A percentile compares a stretch with the other conserved stretches of the same genome.
phyloP scores from a whole-genome alignment of 176 grass and related monocot species.

The Typha latifolia region DNA sequence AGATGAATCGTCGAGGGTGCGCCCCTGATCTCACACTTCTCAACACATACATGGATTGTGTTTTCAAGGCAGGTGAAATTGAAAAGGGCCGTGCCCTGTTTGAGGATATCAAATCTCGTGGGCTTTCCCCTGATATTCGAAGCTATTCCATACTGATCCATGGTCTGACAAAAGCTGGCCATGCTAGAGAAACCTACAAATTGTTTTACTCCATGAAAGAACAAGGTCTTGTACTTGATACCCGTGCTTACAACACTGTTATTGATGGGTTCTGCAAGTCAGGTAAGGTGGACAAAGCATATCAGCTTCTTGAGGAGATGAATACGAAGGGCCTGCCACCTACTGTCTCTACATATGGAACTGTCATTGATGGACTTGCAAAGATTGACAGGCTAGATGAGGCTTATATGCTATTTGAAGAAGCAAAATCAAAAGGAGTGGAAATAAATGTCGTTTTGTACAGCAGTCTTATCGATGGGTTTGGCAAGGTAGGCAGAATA shows the following conservation, averaged over 20 bases:
- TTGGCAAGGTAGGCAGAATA: constrained; percentile 91
- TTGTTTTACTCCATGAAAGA: constrained; percentile 92
- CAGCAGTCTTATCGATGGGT: constrained; percentile 90
- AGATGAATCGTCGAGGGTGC: constrained; percentile 59
- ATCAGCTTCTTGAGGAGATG: constrained; percentile 91
- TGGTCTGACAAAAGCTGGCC: constrained; percentile 84
- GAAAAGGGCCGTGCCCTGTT: constrained; percentile 70
- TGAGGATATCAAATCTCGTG: constrained; percentile 55
- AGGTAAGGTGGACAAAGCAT: constrained; percentile 83
- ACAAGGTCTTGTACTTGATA: constrained; percentile 68
- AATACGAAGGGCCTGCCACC: constrained; percentile 48
- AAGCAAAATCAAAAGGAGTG: constrained; percentile 79
- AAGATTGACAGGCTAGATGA: constrained; percentile 98
- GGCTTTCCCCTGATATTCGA: constrained; percentile 55
- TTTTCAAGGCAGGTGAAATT: constrained; percentile 73
- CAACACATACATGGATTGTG: constrained; percentile 93
- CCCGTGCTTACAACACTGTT: constrained; percentile 65
- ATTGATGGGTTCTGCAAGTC: constrained; percentile 95
- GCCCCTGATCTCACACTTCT: constrained; percentile 74
- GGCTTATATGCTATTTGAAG: constrained; percentile 95
- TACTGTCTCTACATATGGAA: constrained; percentile 80
- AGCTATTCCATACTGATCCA: constrained; percentile 96
- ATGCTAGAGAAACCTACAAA: constrained; percentile 85
- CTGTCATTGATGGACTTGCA: constrained; percentile 79
- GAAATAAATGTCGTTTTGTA: constrained; percentile 79